Base-by-base conservation (phyloP, 345 rosid species). In the Camelina sativa region DNA sequence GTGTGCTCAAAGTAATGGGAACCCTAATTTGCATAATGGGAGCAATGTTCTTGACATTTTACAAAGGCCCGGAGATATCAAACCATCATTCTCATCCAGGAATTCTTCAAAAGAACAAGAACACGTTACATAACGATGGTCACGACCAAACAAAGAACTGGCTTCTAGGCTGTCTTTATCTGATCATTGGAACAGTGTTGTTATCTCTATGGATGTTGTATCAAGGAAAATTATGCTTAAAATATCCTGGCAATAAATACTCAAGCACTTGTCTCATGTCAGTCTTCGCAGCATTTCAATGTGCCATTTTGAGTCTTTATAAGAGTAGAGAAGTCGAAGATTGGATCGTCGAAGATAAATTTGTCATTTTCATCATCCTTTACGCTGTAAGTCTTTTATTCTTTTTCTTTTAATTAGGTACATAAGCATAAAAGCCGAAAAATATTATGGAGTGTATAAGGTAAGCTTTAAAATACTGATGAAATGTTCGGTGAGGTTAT, bases 201-300 rank as follows among this genome's bases (percentile, higher is more conserved):
- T 79, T 84, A 84, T 80, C 89, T 38, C 76, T 79, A 0, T 89
- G 91, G 91, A 82, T 85, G 80, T 73, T 86, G 50, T 66, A 83
- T 61, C 88, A 89, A 76, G 83, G 85, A 41, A 83, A 65, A 11
- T 71, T 85, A 30, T 81, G 84, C 38, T 80, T 23, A 67, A 84
- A 59, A 47, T 86, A 78, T 53, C 88, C 93, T 7, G 76, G 76
- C 61, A 62, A 3, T 41, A 84, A 81, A 67, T 88, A 82, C 65
- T 82, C 93, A 3, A 85, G 87, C 78, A 86, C 91, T 4, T 85
- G 88, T 16, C 76, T 86, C 12, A 62, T 86, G 84, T 82, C 91
- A 47, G 61, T 78, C 35, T 86, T 86, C 9, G 85, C 83, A 9
- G 80, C 87, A 8, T 76, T 89, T 60, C 93, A 89, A 51, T 81